A percentile compares a stretch with the other conserved stretches of the same genome.
Evolutionary conservation across 1,284 basidiomycete genomes (phyloP).

Genomic region (Boletus mariae): DNA sequence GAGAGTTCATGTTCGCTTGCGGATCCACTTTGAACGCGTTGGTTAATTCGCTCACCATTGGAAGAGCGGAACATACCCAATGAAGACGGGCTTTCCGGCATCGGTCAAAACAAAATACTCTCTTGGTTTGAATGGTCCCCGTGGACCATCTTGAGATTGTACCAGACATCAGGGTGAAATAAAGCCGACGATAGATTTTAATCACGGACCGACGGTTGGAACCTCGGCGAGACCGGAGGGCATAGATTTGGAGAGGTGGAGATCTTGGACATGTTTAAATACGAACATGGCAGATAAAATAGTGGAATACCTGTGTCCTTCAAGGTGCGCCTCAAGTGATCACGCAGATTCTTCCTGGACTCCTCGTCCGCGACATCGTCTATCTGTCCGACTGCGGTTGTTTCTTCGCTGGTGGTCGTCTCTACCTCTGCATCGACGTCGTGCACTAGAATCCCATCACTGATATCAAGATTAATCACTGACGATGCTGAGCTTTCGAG

Average conservation of each 20-base stretch:
- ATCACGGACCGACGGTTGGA: slow-evolving; percentile 10
- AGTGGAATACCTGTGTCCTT: slow-evolving; percentile 36
- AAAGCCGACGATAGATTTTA: not conserved
- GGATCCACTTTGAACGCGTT: slow-evolving; percentile 40
- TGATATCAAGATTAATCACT: slow-evolving; percentile 56
- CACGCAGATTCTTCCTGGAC: slow-evolving; percentile 61
- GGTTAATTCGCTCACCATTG: not conserved
- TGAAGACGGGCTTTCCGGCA: slow-evolving; percentile 91
- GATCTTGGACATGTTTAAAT: slow-evolving; percentile 12
- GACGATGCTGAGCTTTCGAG: slow-evolving; percentile 67
- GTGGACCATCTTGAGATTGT: slow-evolving; percentile 21
- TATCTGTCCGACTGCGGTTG: slow-evolving; percentile 42
- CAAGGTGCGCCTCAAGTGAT: slow-evolving; percentile 65
- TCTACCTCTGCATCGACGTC: slow-evolving; percentile 60
- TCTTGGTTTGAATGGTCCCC: slow-evolving; percentile 52
- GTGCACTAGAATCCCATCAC: slow-evolving; percentile 63
- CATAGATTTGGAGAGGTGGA: slow-evolving; percentile 13
- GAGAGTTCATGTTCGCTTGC: slow-evolving; percentile 59
- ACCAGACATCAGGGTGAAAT: slow-evolving; percentile 7
- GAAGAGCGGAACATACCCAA: slow-evolving; percentile 48
- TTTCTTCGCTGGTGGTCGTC: slow-evolving; percentile 47
- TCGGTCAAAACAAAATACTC: slow-evolving; percentile 92
- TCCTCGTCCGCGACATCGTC: slow-evolving; percentile 47
- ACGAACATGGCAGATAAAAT: not conserved
- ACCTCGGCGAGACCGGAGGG: slow-evolving; percentile 12